Base-by-base conservation (phyloP, 2,329 filamentous ascomycete genomes). In the Hawksworthiomyces lignivorus region DNA sequence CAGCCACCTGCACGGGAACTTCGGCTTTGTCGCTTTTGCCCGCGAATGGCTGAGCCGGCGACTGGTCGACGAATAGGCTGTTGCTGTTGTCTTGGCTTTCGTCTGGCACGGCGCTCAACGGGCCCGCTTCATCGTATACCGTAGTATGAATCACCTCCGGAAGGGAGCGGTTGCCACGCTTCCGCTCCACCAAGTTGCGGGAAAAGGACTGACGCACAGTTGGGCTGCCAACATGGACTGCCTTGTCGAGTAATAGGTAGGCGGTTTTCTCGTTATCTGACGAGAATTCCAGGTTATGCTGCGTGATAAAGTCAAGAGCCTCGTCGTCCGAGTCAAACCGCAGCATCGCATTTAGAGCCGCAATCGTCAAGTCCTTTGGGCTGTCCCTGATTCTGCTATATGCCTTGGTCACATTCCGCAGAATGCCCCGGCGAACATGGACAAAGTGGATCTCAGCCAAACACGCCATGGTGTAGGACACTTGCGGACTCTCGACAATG, bases 401-500 rank as follows among this genome's bases (percentile, higher is more conserved):
- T 1, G 73, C 68, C 41, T 63, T 67, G 38, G 73, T 69, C 18
- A 82, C 61, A 14, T 72, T 70, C 41, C 69, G 68, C 15, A 83
- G 56, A 14, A 80, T 72, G 11, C 70, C 68, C 41, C 75, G 74
- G 30, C 80, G 75, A 24, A 82, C 62, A 27, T 69, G 65, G 30
- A 75, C 73, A 44, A 84, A 82, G 52, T 81, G 77, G n/a, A 79
- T 74, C 52, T 83, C 79, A 7, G 78, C 78, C 46, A 84, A 73
- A 50, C 80, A 83, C 12, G 78, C 80, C 76, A 83, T 81, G 1
- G 77, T 81, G 53, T 83, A 84, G 1, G 80, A 82, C 3, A 81
- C 72, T 14, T 64, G 60, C 0, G 65, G 62, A 30, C 72, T 67
- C 49, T 75, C 67, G 21, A 83, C 63, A 36, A 83, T 77, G 19